phyloP scores from a whole-genome alignment of 2,329 filamentous ascomycete genomes.

The Lanzia echinophila region DNA sequence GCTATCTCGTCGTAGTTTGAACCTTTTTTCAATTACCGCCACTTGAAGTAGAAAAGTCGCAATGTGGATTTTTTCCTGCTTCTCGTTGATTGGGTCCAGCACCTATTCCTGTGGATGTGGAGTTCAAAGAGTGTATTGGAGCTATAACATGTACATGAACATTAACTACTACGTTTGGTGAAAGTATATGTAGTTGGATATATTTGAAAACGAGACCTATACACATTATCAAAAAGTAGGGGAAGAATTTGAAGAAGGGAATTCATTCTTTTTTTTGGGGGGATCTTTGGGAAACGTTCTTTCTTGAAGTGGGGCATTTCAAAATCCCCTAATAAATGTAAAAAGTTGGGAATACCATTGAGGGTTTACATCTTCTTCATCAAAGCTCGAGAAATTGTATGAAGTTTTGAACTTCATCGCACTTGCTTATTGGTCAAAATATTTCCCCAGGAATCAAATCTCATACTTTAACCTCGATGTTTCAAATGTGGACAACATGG shows the following conservation, averaged over 20 bases:
- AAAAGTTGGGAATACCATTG: too few species aligned
- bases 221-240: neutral
- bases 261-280: too few species aligned
- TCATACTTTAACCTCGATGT: neutral
- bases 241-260: neutral
- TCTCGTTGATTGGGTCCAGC: neutral
- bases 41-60: too few species aligned
- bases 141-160: slow-evolving; percentile 2
- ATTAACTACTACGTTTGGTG: neutral
- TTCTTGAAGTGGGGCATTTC: too few species aligned
- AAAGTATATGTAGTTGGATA: neutral
- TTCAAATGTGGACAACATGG: neutral
- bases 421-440: neutral
- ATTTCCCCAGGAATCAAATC: neutral
- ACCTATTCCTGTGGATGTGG: too few species aligned
- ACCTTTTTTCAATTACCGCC: too few species aligned
- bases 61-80: neutral
- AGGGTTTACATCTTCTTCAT: too few species aligned
- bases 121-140: neutral
- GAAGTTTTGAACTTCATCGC: neutral
- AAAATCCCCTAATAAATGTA: too few species aligned
- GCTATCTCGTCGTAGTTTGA: too few species aligned
- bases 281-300: too few species aligned
- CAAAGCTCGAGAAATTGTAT: too few species aligned
- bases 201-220: neutral